phyloP scores from a whole-genome alignment of 2,329 filamentous ascomycete genomes.

The Penicillium hordei region DNA sequence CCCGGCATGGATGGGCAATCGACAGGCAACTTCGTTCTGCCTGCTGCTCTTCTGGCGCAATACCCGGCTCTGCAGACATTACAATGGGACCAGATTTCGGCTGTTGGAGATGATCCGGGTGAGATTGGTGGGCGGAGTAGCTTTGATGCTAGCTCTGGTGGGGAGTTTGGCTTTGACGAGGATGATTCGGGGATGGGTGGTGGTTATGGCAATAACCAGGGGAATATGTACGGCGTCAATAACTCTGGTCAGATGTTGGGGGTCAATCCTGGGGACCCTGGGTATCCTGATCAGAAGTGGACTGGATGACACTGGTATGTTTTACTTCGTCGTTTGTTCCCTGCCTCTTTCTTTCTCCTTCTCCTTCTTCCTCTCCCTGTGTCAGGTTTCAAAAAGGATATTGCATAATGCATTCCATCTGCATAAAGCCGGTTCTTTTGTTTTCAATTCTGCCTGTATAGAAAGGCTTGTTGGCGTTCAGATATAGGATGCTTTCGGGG shows the following conservation, averaged over 20 bases:
- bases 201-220: conserved; percentile 35
- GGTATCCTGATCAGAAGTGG: conserved; percentile 34
- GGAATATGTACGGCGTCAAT: conserved; percentile 33
- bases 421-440: conserved; percentile 2
- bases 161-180: conserved; percentile 46
- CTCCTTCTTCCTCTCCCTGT: too few species aligned
- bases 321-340: background rate
- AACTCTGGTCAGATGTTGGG: conserved; percentile 30
- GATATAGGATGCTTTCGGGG: conserved; percentile 17
- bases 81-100: conserved; percentile 76
- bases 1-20: conserved; percentile 60
- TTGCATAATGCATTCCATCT: conserved; percentile 7
- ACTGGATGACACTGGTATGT: conserved; percentile 14
- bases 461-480: conserved; percentile 26
- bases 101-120: conserved; percentile 57
- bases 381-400: conserved; percentile 2
- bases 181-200: conserved; percentile 42
- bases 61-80: conserved; percentile 90
- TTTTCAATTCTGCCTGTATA: conserved; percentile 12
- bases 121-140: conserved; percentile 66
- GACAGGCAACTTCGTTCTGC: conserved; percentile 67
- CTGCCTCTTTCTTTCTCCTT: background rate
- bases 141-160: conserved; percentile 47
- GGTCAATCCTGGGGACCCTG: conserved; percentile 30
- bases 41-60: conserved; percentile 82